A percentile compares a stretch with the other conserved stretches of the same genome.
phyloP scores from a whole-genome alignment of 2,329 filamentous ascomycete genomes.

The Cladorrhinum sp. region DNA sequence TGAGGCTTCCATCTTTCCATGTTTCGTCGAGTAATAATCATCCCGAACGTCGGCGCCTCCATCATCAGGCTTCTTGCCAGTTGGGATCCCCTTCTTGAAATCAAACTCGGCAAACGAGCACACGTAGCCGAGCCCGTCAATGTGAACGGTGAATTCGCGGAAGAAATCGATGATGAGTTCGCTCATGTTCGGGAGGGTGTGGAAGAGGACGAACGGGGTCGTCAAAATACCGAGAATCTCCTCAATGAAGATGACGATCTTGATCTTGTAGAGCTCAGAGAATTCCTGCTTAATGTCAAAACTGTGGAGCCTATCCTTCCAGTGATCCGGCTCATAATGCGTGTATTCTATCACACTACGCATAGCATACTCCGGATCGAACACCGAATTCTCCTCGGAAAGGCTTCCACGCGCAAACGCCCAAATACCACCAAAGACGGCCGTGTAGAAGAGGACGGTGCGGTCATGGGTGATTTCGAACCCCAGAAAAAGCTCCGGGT shows the following conservation, averaged over 20 bases:
- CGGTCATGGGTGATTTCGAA: constrained; percentile 90
- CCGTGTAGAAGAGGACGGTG: constrained; percentile 87
- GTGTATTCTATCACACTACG: constrained; percentile 88
- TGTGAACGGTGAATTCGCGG: constrained; percentile 93
- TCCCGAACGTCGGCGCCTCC: constrained; percentile 66
- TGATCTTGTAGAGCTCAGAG: constrained; percentile 84
- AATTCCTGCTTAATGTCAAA: constrained; percentile 93
- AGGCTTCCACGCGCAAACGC: constrained; percentile 78
- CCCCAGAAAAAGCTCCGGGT: constrained; percentile 83
- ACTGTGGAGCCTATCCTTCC: constrained; percentile 86
- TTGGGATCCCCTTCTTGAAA: constrained; percentile 75
- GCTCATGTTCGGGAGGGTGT: constrained; percentile 80
- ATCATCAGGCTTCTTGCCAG: constrained; percentile 38
- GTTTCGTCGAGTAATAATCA: constrained; percentile 92
- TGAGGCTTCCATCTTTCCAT: constrained; percentile 97
- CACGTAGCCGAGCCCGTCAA: constrained; percentile 92
- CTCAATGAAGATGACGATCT: constrained; percentile 86
- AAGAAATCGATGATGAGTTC: constrained; percentile 97
- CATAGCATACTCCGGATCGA: constrained; percentile 87
- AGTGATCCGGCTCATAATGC: constrained; percentile 85
- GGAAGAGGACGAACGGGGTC: constrained; percentile 84
- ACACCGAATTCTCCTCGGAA: constrained; percentile 82
- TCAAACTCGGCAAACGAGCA: constrained; percentile 98
- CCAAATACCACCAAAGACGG: constrained; percentile 78
- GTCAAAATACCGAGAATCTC: constrained; percentile 90